Evolutionary conservation across 306 rosid species (phyloP).

Genomic region (Prunus kanzakura): DNA sequence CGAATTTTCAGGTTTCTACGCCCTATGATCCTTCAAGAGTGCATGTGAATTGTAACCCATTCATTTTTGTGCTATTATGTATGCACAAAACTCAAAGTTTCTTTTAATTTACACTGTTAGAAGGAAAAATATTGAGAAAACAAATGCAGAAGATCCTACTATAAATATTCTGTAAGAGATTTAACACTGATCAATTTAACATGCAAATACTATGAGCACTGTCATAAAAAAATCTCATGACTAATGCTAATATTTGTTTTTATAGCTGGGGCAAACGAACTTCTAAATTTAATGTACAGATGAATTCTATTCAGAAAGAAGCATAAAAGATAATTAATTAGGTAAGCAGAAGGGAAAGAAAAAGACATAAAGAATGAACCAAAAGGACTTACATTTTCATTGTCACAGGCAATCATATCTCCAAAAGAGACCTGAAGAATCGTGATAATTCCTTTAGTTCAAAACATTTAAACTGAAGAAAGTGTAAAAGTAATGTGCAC

Average conservation of each 20-base stretch:
- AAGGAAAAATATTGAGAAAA: neutral
- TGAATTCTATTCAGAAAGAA: neutral
- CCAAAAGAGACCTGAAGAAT: constrained; percentile 83
- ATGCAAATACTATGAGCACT: neutral
- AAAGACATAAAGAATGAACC: constrained; percentile 7
- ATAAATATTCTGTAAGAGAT: neutral
- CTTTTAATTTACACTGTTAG: neutral
- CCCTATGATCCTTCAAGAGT: no score
- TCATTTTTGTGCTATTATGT: neutral
- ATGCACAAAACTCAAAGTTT: neutral
- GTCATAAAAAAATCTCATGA: neutral
- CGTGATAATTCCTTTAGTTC: constrained; percentile 23
- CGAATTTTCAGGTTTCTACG: no score
- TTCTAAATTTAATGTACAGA: neutral
- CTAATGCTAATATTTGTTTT: neutral
- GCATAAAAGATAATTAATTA: neutral
- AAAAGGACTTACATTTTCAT: constrained; percentile 71
- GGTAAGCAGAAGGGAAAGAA: constrained; percentile 16
- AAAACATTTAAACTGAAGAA: constrained; percentile 28
- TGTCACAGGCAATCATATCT: constrained; percentile 96
- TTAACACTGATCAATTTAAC: neutral
- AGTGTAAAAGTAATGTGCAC: constrained; percentile 3
- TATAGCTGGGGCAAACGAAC: neutral
- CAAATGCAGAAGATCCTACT: neutral
- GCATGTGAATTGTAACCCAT: no score